Percentiles rank a stretch among this genome's conserved stretches.
These are phyloP conservation scores for Tricholoma sp. DNA, from an alignment of 768 basidiomycete species.

Conservation along the genomic window DNA sequence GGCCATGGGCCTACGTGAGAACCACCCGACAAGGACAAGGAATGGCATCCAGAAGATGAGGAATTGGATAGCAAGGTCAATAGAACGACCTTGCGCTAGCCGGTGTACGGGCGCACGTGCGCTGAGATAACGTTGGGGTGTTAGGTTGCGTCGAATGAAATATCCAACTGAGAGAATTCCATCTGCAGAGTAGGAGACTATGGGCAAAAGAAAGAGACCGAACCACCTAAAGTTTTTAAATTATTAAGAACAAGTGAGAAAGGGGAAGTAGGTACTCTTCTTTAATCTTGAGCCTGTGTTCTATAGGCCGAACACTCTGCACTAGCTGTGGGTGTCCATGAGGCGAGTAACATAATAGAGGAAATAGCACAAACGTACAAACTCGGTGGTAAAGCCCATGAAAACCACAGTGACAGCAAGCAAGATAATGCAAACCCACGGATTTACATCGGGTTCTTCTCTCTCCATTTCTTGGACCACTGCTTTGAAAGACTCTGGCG, in stretches of 20 bases:
- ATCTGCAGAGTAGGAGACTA: slow-evolving; percentile 70
- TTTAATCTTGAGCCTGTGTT: slow-evolving; percentile 33
- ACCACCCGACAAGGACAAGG: slow-evolving; percentile 64
- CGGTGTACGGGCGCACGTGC: slow-evolving; percentile 39
- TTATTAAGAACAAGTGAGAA: background rate
- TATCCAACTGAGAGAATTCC: slow-evolving; percentile 53
- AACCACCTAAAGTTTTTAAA: slow-evolving; percentile 48
- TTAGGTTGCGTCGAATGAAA: slow-evolving; percentile 38
- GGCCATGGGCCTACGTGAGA: slow-evolving; percentile 49
- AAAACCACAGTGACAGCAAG: slow-evolving; percentile 48
- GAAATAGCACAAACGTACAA: slow-evolving; percentile 33
- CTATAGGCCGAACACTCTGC: slow-evolving; percentile 54
- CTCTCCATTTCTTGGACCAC: slow-evolving; percentile 30
- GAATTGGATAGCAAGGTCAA: slow-evolving; percentile 75
- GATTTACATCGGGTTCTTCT: slow-evolving; percentile 52
- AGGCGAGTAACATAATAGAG: background rate
- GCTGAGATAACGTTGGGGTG: slow-evolving; percentile 32
- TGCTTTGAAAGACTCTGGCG: slow-evolving; percentile 40
- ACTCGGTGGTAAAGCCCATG: slow-evolving; percentile 66
- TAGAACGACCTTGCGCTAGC: slow-evolving; percentile 63
- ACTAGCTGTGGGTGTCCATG: slow-evolving; percentile 40
- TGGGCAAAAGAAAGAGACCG: slow-evolving; percentile 63
- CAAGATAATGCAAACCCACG: slow-evolving; percentile 53
- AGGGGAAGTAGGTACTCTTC: slow-evolving; percentile 36
- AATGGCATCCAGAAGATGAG: slow-evolving; percentile 79